Conservation (phyloP, 257 asterid species). For the Eustoma russellianum region DNA sequence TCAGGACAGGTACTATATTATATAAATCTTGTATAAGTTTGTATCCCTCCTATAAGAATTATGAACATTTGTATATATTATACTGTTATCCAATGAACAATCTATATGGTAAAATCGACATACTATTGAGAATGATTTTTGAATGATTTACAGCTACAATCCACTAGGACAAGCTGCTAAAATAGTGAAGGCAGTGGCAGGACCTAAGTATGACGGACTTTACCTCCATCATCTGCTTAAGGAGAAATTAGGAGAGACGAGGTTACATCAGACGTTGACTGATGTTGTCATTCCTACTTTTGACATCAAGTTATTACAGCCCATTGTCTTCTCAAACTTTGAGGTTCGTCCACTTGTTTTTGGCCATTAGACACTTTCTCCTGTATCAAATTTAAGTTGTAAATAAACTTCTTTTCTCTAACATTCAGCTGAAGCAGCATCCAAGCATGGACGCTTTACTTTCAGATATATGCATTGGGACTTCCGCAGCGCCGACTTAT, state of each 20-base stretch:
- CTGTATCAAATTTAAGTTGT: too few relatives aligned
- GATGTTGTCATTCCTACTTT: conserved; percentile 63
- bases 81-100: too few relatives aligned
- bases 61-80: too few relatives aligned
- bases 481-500: conserved; percentile 57
- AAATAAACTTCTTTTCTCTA: too few relatives aligned
- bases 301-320: conserved; percentile 53
- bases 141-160: too few relatives aligned
- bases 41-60: too few relatives aligned
- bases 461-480: conserved; percentile 46
- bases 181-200: conserved; percentile 12
- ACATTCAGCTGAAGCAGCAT: conserved; percentile 17
- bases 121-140: not conserved
- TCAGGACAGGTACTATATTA: not conserved
- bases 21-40: too few relatives aligned
- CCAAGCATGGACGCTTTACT: conserved; percentile 23
- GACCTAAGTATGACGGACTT: conserved; percentile 51
- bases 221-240: conserved; percentile 35
- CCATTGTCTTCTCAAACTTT: conserved; percentile 25
- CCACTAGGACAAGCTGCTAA: not conserved
- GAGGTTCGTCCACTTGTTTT: conserved; percentile 1
- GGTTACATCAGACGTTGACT: conserved; percentile 43
- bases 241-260: conserved; percentile 24
- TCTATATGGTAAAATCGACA: too few relatives aligned
- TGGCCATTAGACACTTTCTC: too few relatives aligned